A percentile compares a stretch with the other conserved stretches of the same genome.
phyloP scores from a whole-genome alignment of 129 eudicot species.

The Centaurea solstitialis region DNA sequence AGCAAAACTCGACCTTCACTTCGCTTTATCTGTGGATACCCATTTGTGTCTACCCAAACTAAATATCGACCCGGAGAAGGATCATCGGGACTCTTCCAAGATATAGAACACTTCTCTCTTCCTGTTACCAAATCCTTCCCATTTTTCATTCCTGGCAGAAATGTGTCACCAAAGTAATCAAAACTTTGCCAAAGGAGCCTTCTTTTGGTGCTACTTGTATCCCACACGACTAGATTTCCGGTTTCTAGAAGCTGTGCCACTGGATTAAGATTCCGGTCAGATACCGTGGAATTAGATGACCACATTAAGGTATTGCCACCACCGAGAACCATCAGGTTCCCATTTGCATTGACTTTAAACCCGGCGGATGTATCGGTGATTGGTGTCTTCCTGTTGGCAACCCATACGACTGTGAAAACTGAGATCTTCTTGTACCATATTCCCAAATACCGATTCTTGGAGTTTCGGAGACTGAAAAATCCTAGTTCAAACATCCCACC shows the following conservation, averaged over 20 bases:
- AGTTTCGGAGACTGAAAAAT: not conserved
- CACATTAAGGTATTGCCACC: constrained; percentile 5
- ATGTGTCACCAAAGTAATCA: constrained; percentile 33
- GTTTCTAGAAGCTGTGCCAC: constrained; percentile 33
- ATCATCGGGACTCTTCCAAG: constrained; percentile 41
- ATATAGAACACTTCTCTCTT: constrained; percentile 1
- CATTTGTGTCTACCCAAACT: not conserved
- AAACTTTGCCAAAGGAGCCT: constrained; percentile 42
- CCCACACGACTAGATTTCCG: constrained; percentile 31
- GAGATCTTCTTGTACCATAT: no score
- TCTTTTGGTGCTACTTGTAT: not conserved
- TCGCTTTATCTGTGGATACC: constrained; percentile 34
- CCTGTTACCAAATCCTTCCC: constrained; percentile 37
- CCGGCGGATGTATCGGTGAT: no score
- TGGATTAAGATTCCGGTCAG: not conserved
- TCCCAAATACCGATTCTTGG: constrained; percentile 7
- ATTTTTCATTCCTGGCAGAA: constrained; percentile 36
- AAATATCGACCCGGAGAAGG: constrained; percentile 35
- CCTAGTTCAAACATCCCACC: not conserved
- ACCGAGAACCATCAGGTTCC: not conserved
- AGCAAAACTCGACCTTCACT: constrained; percentile 4
- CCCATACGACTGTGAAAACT: no score
- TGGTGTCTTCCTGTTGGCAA: no score
- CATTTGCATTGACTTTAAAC: no score
- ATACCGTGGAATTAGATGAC: constrained; percentile 25